Evolutionary conservation across 2,329 filamentous ascomycete genomes (phyloP).

Genomic region (Onygenales sp.): DNA sequence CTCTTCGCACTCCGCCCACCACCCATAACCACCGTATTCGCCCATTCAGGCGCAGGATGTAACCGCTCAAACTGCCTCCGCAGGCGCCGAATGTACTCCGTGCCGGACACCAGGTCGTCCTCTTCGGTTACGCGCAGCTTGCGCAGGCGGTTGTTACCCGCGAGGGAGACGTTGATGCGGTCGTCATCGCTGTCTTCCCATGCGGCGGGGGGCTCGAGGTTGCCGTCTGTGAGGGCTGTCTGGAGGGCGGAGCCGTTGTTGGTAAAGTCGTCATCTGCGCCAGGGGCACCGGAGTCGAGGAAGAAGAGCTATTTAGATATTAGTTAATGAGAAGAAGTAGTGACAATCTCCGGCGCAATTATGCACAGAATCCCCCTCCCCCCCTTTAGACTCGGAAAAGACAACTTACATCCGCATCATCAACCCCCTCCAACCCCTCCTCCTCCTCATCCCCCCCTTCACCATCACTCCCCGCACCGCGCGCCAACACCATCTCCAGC

Average conservation of each 20-base stretch:
- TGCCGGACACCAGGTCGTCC: conserved; percentile 78
- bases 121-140: conserved; percentile 73
- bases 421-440: conserved; percentile 51
- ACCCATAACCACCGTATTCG: conserved; percentile 35
- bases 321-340: conserved; percentile 1
- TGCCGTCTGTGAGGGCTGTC: conserved; percentile 15
- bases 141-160: conserved; percentile 62
- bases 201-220: conserved; percentile 24
- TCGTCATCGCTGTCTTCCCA: conserved; percentile 98
- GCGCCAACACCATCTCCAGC: conserved; percentile 27
- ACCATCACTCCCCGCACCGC: conserved; percentile 19
- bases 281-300: conserved; percentile 57
- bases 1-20: conserved; percentile 38
- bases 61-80: conserved; percentile 63
- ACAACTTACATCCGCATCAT: conserved; percentile 58
- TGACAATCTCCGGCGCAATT: background rate
- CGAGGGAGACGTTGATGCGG: conserved; percentile 71
- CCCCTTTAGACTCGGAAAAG: background rate
- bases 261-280: conserved; percentile 14
- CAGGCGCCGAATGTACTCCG: conserved; percentile 72
- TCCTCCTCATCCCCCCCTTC: conserved; percentile 36
- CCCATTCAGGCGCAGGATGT: conserved; percentile 55
- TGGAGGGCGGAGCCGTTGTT: conserved; percentile 12
- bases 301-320: conserved; percentile 56
- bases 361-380: background rate